Percentiles rank a stretch among this genome's conserved stretches.
Conservation (phyloP, 208 protist species). For the Crithidia mellificae region DNA sequence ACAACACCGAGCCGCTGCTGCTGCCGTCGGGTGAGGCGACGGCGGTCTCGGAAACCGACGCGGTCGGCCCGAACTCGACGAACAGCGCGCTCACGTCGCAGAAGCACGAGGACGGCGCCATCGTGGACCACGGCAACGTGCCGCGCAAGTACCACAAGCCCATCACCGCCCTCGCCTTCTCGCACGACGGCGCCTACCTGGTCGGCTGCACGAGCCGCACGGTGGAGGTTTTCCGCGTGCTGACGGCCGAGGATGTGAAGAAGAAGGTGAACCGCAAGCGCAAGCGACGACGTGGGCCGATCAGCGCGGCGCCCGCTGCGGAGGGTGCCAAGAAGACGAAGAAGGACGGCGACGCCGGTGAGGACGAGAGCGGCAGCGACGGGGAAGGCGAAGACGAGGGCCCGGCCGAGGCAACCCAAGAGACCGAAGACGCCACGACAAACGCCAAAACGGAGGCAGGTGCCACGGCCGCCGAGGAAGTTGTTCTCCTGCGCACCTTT, state of each 20-base stretch:
- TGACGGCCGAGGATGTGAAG: conserved; percentile 68
- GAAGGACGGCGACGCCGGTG: neutral
- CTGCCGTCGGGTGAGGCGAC: conserved; percentile 23
- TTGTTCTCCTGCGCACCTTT: conserved; percentile 72
- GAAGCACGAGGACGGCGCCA: conserved; percentile 12
- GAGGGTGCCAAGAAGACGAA: too few species aligned
- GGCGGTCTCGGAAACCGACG: neutral
- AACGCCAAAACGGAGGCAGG: neutral
- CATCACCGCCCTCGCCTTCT: conserved; percentile 70
- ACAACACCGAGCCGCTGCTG: conserved; percentile 66
- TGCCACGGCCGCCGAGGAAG: conserved; percentile 71
- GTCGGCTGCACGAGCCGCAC: conserved; percentile 84
- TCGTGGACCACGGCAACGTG: conserved; percentile 74
- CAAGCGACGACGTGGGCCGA: conserved; percentile 51
- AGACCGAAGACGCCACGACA: neutral
- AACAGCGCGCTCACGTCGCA: neutral
- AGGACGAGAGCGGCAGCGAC: neutral
- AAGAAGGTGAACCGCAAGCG: conserved; percentile 75
- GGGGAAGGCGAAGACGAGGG: conserved; percentile 11
- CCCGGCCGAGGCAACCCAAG: neutral
- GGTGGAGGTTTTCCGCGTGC: conserved; percentile 81
- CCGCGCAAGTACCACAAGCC: conserved; percentile 83
- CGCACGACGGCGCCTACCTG: conserved; percentile 67
- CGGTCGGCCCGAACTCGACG: neutral
- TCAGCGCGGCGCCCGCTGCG: too few species aligned